Base-by-base conservation (phyloP, 192 early-diverging fungal species). In the Coemansia aciculifera region DNA sequence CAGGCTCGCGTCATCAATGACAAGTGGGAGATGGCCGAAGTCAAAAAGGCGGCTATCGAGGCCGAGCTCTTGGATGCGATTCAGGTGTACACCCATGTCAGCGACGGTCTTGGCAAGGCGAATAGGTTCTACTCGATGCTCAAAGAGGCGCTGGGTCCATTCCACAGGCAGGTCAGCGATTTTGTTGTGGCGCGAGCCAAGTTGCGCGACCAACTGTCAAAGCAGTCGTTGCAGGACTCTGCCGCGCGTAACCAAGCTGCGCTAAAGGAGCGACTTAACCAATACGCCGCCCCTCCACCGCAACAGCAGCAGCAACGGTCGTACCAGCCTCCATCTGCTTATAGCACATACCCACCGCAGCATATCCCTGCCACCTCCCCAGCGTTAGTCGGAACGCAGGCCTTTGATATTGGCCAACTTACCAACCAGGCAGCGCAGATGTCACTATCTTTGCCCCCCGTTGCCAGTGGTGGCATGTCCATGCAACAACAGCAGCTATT, bases 51-150 rank as follows among this genome's bases (percentile, higher is more conserved):
- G 38, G 66, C 71, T 0, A 63, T 94, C n/a, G 89, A 79, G 44
- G 84, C 91, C 43, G 78, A 88, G 66, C 86, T 94, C 54, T 69
- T 84, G 17, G 88, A 91, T 57, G 90, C 89, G 15, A 88, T 84
- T 49, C 85, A 87, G 46, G 85, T 86, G 10, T 91, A 95, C 71
- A 65, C 77, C 23, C 77, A 88, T 23, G 85, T 90, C 23, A 86
- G 86, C 63, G 85, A 89, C 49, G 74, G 78, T 2, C 63, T 91
- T 66, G 74, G 78, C n/a, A 84, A 84, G 56, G 90, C 88, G 2
- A 73, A 82, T 13, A 66, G 77, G 39, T 92, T 89, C 69, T 91
- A 91, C 65, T 75, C 80, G 3, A 77, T 83, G 65, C 66, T 90
- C 68, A 54, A 65, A 8, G 85, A 86, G 27, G 61, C 87, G 62